Evolutionary conservation across 495 filamentous ascomycete species (phyloP).

Genomic region (Sphaerosporella brunnea): DNA sequence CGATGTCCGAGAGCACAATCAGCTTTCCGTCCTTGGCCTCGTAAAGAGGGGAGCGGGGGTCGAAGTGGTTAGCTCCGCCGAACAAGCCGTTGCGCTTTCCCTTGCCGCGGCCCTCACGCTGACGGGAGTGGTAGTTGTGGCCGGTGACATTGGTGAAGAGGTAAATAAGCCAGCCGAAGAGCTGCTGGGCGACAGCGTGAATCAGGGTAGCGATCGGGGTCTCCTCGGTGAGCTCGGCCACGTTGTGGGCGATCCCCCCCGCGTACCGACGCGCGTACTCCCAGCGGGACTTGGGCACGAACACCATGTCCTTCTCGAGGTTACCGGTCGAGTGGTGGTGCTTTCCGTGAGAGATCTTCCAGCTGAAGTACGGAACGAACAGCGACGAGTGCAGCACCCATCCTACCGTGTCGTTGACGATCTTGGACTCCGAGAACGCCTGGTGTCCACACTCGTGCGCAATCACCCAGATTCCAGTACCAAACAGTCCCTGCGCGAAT

Average conservation of each 20-base stretch:
- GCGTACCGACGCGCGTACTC: constrained; percentile 44
- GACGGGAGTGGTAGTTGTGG: constrained; percentile 76
- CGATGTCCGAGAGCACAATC: constrained; percentile 70
- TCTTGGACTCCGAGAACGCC: constrained; percentile 65
- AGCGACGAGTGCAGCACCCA: constrained; percentile 69
- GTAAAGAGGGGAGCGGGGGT: constrained; percentile 70
- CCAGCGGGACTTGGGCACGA: constrained; percentile 71
- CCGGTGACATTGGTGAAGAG: constrained; percentile 76
- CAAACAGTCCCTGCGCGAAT: constrained; percentile 57
- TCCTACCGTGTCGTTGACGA: constrained; percentile 69
- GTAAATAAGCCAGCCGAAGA: constrained; percentile 82
- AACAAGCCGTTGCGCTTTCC: constrained; percentile 74
- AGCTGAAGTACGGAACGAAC: constrained; percentile 77
- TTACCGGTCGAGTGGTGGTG: constrained; percentile 94
- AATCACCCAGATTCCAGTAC: constrained; percentile 67
- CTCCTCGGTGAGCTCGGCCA: constrained; percentile 81
- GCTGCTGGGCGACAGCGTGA: constrained; percentile 62
- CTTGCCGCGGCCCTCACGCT: constrained; percentile 69
- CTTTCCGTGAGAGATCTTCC: constrained; percentile 85
- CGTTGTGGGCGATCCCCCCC: constrained; percentile 49
- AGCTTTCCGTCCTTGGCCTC: constrained; percentile 73
- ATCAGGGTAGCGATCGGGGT: constrained; percentile 66
- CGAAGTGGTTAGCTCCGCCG: constrained; percentile 84
- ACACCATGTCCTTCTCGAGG: constrained; percentile 94
- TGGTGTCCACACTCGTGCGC: constrained; percentile 81